Conservation (phyloP, 805 yeast species). For the Sugiyamaella smithiae region DNA sequence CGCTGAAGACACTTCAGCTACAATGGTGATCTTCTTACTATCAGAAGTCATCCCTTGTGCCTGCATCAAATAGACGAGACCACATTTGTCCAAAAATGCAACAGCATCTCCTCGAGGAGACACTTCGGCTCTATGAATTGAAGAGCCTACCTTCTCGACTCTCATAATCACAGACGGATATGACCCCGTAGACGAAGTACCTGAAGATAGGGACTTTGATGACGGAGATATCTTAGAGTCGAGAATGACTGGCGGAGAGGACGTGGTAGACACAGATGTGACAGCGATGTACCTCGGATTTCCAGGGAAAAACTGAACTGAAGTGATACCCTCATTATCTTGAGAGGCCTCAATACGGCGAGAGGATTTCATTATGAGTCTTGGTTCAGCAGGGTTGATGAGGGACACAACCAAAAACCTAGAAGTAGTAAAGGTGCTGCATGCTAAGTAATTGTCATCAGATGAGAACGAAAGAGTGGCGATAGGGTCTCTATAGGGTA, state of each 20-base stretch:
- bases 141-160: slow-evolving; percentile 76
- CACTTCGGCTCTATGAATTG: slow-evolving; percentile 67
- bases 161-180: slow-evolving; percentile 60
- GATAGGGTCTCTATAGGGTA: slow-evolving; percentile 86
- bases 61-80: slow-evolving; percentile 65
- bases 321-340: slow-evolving; percentile 89
- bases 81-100: slow-evolving; percentile 76
- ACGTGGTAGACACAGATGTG: slow-evolving; percentile 49
- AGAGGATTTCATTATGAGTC: slow-evolving; percentile 64
- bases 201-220: slow-evolving; percentile 18
- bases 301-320: slow-evolving; percentile 67
- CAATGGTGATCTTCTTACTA: slow-evolving; percentile 58
- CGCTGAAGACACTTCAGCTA: slow-evolving; percentile 78
- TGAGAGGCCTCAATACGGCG: slow-evolving; percentile 52
- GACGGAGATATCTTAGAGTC: slow-evolving; percentile 45
- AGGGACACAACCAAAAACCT: slow-evolving; percentile 74
- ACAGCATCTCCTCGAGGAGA: slow-evolving; percentile 87
- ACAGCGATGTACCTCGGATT: slow-evolving; percentile 53
- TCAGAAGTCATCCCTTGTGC: slow-evolving; percentile 54
- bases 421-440: slow-evolving; percentile 75
- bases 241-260: slow-evolving; percentile 64
- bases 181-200: slow-evolving; percentile 41
- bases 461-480: slow-evolving; percentile 69
- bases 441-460: slow-evolving; percentile 66
- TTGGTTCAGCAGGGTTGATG: slow-evolving; percentile 59